phyloP scores from a whole-genome alignment of 2,329 filamentous ascomycete species.

The Aspergillus sp. region DNA sequence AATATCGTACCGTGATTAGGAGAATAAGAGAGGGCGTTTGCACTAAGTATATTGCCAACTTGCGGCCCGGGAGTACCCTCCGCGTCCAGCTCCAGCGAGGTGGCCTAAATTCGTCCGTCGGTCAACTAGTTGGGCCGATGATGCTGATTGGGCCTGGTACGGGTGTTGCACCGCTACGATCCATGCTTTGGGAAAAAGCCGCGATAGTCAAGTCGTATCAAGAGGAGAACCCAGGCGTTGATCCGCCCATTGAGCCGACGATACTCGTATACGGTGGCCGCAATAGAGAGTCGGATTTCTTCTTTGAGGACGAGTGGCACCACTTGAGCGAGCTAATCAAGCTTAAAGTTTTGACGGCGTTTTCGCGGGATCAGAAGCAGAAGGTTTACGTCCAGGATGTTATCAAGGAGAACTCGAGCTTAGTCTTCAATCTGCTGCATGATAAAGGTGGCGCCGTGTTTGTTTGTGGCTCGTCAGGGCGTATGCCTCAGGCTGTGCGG shows the following conservation, averaged over 20 bases:
- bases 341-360: slow-evolving; percentile 62
- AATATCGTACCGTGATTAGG: slow-evolving; percentile 84
- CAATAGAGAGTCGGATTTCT: slow-evolving; percentile 72
- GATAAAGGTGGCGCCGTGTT: slow-evolving; percentile 53
- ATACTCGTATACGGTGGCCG: slow-evolving; percentile 84
- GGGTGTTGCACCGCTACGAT: slow-evolving; percentile 79
- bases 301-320: slow-evolving; percentile 77
- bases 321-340: slow-evolving; percentile 41
- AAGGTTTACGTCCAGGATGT: slow-evolving; percentile 70
- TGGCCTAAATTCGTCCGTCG: slow-evolving; percentile 50
- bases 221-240: slow-evolving; percentile 27
- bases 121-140: slow-evolving; percentile 57
- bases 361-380: slow-evolving; percentile 66
- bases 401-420: slow-evolving; percentile 51
- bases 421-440: slow-evolving; percentile 55
- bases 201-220: slow-evolving; percentile 34
- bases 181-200: slow-evolving; percentile 74
- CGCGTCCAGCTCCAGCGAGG: slow-evolving; percentile 59
- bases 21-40: slow-evolving; percentile 84
- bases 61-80: slow-evolving; percentile 60
- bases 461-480: slow-evolving; percentile 60
- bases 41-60: slow-evolving; percentile 75
- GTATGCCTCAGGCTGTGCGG: slow-evolving; percentile 69
- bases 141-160: slow-evolving; percentile 83
- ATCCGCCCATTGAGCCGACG: slow-evolving; percentile 42